Conservation (phyloP, 306 rosid species). For the Lathyrus tuberosus region DNA sequence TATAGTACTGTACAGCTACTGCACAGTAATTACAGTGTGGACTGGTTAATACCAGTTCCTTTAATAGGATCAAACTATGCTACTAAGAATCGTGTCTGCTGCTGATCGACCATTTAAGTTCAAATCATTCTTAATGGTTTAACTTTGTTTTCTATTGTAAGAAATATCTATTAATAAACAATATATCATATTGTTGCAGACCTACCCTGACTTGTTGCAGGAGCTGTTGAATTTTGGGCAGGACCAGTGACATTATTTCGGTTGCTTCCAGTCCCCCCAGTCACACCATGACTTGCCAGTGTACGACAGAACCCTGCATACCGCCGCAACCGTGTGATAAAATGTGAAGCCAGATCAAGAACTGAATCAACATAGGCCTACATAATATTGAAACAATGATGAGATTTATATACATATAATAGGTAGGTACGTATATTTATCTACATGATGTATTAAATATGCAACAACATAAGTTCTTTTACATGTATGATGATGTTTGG, state of each 20-base stretch:
- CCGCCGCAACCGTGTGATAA: constrained; percentile 92
- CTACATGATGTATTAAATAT: constrained; percentile 6
- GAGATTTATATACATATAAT: constrained; percentile 19
- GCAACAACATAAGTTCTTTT: constrained; percentile 13
- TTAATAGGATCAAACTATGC: constrained; percentile 1
- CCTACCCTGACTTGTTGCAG: constrained; percentile 84
- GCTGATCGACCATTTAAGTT: constrained; percentile 17
- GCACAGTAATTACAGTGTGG: too few relatives aligned
- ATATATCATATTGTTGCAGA: constrained; percentile 20
- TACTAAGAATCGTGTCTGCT: neutral
- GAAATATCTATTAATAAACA: neutral
- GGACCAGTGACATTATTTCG: constrained; percentile 88
- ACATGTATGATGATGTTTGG: neutral
- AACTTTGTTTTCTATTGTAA: neutral
- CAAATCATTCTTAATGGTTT: constrained; percentile 22
- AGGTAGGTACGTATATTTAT: neutral
- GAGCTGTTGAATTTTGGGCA: constrained; percentile 73
- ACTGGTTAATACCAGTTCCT: too few relatives aligned
- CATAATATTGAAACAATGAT: constrained; percentile 37
- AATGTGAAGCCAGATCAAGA: constrained; percentile 98
- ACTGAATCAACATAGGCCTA: constrained; percentile 98
- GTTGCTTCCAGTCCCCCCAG: constrained; percentile 82
- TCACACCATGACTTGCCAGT: constrained; percentile 90
- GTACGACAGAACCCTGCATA: constrained; percentile 94
- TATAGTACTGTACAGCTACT: too few relatives aligned